Conservation (phyloP, 2,329 filamentous ascomycete species). For the Akanthomyces uredinophilus region DNA sequence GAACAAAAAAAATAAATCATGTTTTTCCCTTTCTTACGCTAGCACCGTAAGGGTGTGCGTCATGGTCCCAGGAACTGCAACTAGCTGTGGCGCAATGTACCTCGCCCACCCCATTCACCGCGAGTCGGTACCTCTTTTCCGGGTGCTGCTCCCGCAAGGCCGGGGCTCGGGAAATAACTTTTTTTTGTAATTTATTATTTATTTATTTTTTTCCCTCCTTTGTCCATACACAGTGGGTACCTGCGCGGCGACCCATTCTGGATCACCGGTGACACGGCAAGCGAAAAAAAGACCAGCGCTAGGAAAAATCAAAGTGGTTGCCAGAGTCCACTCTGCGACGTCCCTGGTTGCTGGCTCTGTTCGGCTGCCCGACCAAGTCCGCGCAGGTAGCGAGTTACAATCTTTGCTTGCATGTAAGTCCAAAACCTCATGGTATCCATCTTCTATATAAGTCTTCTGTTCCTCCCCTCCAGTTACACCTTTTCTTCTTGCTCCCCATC, state of each 20-base stretch:
- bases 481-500: background rate
- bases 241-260: conserved; percentile 3
- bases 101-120: background rate
- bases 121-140: background rate
- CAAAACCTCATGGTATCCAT: background rate
- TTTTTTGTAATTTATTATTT: background rate
- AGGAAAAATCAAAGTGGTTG: background rate
- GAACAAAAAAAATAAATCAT: background rate
- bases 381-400: too few species aligned
- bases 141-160: conserved; percentile 8
- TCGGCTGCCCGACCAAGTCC: background rate
- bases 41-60: background rate
- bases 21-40: background rate
- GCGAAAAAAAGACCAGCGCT: background rate
- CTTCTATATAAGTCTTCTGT: conserved; percentile 6
- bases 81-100: background rate
- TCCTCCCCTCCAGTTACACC: background rate
- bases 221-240: conserved; percentile 1
- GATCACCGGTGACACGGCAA: conserved; percentile 12
- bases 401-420: background rate
- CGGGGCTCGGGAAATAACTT: background rate
- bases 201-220: background rate
- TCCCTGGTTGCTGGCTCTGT: background rate
- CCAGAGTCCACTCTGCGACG: background rate
- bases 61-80: background rate